Conservation (phyloP, 2,329 filamentous ascomycete genomes). For the Gaeumannomyces tritici region DNA sequence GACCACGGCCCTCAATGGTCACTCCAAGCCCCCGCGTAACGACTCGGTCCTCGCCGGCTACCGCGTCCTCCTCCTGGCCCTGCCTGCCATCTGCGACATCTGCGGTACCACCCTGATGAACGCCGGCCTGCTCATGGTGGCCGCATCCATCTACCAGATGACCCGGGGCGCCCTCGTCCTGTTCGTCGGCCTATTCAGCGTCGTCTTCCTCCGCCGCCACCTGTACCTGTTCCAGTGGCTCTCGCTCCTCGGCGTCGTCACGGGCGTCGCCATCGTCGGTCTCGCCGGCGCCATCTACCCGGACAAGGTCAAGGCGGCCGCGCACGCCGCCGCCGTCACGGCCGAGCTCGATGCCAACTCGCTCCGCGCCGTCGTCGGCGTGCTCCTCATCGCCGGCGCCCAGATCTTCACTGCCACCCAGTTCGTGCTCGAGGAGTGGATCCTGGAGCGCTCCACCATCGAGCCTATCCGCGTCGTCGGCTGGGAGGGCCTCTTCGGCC, state of each 20-base stretch:
- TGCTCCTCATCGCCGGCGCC: slow-evolving; percentile 82
- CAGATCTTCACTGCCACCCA: slow-evolving; percentile 96
- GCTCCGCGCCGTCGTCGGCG: slow-evolving; percentile 66
- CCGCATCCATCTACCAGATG: slow-evolving; percentile 97
- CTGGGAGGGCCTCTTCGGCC: slow-evolving; percentile 93
- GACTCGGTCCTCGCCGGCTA: slow-evolving; percentile 58
- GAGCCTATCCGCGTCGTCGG: slow-evolving; percentile 87
- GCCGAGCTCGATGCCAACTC: slow-evolving; percentile 34
- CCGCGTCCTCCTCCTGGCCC: slow-evolving; percentile 64
- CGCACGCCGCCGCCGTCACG: slow-evolving; percentile 16
- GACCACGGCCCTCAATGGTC: slow-evolving; percentile 31
- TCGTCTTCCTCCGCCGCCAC: slow-evolving; percentile 74
- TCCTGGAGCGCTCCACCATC: slow-evolving; percentile 55
- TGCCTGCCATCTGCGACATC: slow-evolving; percentile 90
- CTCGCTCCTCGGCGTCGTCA: slow-evolving; percentile 74
- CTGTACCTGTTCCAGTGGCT: slow-evolving; percentile 88
- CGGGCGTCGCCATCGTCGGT: slow-evolving; percentile 83
- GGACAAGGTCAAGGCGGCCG: slow-evolving; percentile 30
- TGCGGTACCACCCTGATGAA: slow-evolving; percentile 97
- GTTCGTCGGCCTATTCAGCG: slow-evolving; percentile 92
- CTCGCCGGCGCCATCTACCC: slow-evolving; percentile 77
- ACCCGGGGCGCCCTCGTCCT: slow-evolving; percentile 88
- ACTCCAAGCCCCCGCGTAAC: slow-evolving; percentile 29
- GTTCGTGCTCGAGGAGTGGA: slow-evolving; percentile 92
- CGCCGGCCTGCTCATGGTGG: slow-evolving; percentile 84